These are phyloP conservation scores for Aspergillus steynii DNA, from an alignment of 495 filamentous ascomycete species.

Conservation along the genomic window DNA sequence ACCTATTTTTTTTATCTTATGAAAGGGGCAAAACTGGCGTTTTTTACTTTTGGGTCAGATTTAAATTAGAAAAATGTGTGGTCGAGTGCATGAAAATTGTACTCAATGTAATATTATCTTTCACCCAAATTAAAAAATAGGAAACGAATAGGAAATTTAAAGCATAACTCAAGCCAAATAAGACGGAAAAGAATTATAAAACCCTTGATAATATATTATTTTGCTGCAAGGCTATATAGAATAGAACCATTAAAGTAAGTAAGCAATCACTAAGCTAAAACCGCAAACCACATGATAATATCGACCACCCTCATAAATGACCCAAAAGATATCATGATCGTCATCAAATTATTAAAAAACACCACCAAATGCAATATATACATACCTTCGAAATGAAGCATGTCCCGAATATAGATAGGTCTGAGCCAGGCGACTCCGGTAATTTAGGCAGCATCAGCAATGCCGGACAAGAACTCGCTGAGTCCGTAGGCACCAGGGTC, in stretches of 20 bases:
- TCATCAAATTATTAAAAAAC: slow-evolving; percentile 26
- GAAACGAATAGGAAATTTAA: not conserved
- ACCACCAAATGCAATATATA: slow-evolving; percentile 16
- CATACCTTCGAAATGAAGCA: slow-evolving; percentile 7
- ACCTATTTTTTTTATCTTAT: slow-evolving; percentile 6
- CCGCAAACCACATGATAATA: not conserved
- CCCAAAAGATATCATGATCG: slow-evolving; percentile 18
- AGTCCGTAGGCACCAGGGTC: slow-evolving; percentile 91
- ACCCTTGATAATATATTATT: not conserved
- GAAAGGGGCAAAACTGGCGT: slow-evolving; percentile 14
- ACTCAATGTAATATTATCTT: not conserved
- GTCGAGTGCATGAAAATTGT: slow-evolving; percentile 2
- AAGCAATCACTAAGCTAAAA: not conserved
- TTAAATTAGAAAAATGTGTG: not conserved
- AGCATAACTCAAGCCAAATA: too few species aligned
- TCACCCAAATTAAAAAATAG: not conserved
- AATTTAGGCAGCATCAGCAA: slow-evolving; percentile 56
- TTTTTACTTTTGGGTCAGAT: not conserved
- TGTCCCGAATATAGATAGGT: slow-evolving; percentile 6
- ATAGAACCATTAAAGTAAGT: not conserved
- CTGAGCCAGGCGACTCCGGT: not conserved
- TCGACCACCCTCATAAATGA: not conserved
- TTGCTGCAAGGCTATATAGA: not conserved
- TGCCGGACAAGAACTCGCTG: slow-evolving; percentile 73
- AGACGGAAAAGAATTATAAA: too few species aligned